phyloP scores from a whole-genome alignment of 139 green algal species.

The Tetratostichococcus sp. region DNA sequence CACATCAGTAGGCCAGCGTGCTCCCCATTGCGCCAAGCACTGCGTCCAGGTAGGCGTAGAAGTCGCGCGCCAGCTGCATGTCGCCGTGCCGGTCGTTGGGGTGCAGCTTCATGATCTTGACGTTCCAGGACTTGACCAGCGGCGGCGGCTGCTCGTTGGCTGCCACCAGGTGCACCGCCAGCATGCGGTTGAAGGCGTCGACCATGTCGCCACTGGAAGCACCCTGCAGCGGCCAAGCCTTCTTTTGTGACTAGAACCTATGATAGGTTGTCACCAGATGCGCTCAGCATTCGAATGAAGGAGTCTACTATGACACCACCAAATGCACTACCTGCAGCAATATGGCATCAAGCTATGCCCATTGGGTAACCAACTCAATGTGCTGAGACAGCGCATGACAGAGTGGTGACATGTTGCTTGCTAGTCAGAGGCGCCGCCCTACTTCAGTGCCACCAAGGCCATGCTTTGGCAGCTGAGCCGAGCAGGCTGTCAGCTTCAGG shows the following conservation, averaged over 20 bases:
- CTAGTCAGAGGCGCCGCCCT: no score
- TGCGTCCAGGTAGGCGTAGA: background rate
- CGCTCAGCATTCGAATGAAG: no score
- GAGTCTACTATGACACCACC: no score
- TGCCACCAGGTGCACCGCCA: constrained; percentile 5
- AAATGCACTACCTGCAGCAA: no score
- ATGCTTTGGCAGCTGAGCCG: no score
- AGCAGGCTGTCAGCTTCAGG: no score
- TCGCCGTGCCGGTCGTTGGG: constrained; percentile 9
- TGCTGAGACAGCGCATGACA: background rate
- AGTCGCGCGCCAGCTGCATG: background rate
- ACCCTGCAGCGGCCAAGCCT: constrained; percentile 5
- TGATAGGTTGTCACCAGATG: no score
- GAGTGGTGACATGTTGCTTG: background rate
- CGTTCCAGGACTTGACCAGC: constrained; percentile 6
- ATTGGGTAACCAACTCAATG: no score
- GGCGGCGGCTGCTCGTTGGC: background rate
- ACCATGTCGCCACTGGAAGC: background rate
- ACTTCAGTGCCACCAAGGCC: no score
- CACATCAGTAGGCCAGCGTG: background rate
- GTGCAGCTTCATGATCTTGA: constrained; percentile 5
- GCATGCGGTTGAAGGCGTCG: background rate
- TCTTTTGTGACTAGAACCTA: no score
- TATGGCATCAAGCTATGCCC: no score
- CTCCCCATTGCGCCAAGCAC: background rate